Percentiles rank a stretch among this genome's conserved stretches.
phyloP scores from a whole-genome alignment of 192 early-diverging fungal species.

The Ramicandelaber brevisporus region DNA sequence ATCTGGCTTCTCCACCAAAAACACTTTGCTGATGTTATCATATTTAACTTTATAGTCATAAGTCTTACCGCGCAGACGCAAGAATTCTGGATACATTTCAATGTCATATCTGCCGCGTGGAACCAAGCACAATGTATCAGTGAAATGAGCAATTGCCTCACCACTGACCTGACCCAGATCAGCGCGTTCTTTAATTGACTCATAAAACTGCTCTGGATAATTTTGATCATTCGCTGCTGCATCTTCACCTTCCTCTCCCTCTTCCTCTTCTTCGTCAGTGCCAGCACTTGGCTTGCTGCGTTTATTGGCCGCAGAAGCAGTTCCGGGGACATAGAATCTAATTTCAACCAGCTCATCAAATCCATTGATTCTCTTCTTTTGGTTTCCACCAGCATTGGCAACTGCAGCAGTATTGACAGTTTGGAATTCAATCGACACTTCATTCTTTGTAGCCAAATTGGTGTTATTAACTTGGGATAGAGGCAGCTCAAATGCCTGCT shows the following conservation, averaged over 20 bases:
- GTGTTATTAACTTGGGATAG: slow-evolving; percentile 67
- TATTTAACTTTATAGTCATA: slow-evolving; percentile 96
- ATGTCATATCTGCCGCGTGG: slow-evolving; percentile 88
- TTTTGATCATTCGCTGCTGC: slow-evolving; percentile 14
- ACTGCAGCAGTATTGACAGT: slow-evolving; percentile 22
- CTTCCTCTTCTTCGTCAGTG: slow-evolving; percentile 20
- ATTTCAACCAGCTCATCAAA: slow-evolving; percentile 76
- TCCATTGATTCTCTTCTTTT: slow-evolving; percentile 19
- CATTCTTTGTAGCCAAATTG: slow-evolving; percentile 60
- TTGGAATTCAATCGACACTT: slow-evolving; percentile 78
- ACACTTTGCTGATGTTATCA: slow-evolving; percentile 54
- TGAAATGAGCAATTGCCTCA: slow-evolving; percentile 75
- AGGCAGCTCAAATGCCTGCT: slow-evolving; percentile 78
- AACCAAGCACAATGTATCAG: slow-evolving; percentile 69
- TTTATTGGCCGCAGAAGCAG: slow-evolving; percentile 21
- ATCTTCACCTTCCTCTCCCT: slow-evolving; percentile 15
- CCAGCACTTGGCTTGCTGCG: slow-evolving; percentile 4
- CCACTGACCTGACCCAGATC: slow-evolving; percentile 68
- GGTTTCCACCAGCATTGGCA: slow-evolving; percentile 16
- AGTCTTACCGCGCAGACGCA: slow-evolving; percentile 89
- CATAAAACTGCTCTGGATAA: slow-evolving; percentile 44
- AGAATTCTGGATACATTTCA: slow-evolving; percentile 69
- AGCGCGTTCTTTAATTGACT: slow-evolving; percentile 71
- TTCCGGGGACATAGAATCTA: slow-evolving; percentile 77
- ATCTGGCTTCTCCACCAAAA: slow-evolving; percentile 79